These are phyloP conservation scores for Syzygium jambos DNA, from an alignment of 345 rosid genomes.

Conservation along the genomic window DNA sequence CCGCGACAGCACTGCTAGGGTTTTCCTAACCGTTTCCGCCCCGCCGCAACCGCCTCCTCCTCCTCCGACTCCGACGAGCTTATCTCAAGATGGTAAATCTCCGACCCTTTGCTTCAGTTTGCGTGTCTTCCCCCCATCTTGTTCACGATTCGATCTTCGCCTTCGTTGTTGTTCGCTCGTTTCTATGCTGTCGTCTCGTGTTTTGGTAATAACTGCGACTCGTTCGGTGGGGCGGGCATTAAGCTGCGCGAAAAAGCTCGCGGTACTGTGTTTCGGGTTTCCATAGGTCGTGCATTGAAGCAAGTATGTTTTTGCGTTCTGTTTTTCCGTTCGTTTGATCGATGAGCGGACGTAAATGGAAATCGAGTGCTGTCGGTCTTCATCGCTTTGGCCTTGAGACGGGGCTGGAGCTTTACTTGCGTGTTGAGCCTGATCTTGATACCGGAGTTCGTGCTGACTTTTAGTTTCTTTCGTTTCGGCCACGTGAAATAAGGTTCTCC, in stretches of 20 bases:
- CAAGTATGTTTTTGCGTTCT: neutral
- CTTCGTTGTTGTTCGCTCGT: neutral
- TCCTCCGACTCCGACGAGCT: neutral
- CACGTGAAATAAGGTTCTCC: slow-evolving; percentile 35
- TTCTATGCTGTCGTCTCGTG: neutral
- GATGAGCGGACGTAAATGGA: neutral
- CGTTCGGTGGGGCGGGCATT: neutral
- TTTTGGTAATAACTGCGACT: accelerated
- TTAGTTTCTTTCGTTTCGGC: neutral
- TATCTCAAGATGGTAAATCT: neutral
- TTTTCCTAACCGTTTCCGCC: neutral
- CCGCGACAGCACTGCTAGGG: neutral
- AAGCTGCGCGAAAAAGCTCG: no score
- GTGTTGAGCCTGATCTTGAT: neutral
- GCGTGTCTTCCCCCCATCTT: neutral
- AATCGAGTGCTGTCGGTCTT: neutral
- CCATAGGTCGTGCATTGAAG: neutral
- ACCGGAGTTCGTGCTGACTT: neutral
- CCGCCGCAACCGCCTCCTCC: neutral
- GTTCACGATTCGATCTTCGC: neutral
- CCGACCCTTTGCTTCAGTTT: neutral
- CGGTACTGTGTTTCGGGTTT: neutral
- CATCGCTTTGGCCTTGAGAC: neutral
- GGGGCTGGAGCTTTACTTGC: neutral
- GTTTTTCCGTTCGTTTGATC: neutral